Evolutionary conservation across 1,139 yeast genomes (phyloP), one percentile per base, ranked within the genome.

Genomic region (Saccharomyces hybrid): DNA sequence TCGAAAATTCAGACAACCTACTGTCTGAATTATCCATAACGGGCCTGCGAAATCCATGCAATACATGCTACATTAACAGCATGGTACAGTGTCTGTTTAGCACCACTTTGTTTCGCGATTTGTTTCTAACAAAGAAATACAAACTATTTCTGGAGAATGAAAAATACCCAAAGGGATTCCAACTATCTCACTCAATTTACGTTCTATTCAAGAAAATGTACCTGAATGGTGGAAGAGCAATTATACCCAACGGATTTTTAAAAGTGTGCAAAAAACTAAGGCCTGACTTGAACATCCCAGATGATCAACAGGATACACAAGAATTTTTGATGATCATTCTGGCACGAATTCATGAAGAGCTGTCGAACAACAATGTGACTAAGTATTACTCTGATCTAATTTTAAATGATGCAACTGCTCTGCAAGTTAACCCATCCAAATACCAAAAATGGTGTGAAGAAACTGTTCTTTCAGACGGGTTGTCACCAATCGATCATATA

Each of bases 281-380:
- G 59, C 87, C 88, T 0, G 85, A 81, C 58, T 77, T 84, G 54
- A 73, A 76, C 58, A 82, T 84, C 8, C 89, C 89, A 0, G 67
- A 74, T 56, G 86, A 83, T 61, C 91, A 85, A 62, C 90, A 85
- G 65, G 91, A 85, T 66, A 81, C 89, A 1, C 87, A 84, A 57
- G 91, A 85, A 61, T 84, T 84, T 62, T 70, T 85, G 51, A 74
- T 84, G 64, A 84, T 83, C 61, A 62, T 84, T 9, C 70, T 85
- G 57, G 90, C 84, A 64, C 75, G 83, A 54, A 69, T 85, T 27
- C 90, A 84, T 65, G 87, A 83, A 57, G 91, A 85, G 58, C 62
- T 81, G 52, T 74, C 80, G 58, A 68, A 73, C 54, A 67, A 71
- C n/a, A 61, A 65, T 3, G 74, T 73, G 4, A 69, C 65, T 4